A percentile compares a stretch with the other conserved stretches of the same genome.
Conservation (phyloP, 345 rosid species). For the Punica granatum region DNA sequence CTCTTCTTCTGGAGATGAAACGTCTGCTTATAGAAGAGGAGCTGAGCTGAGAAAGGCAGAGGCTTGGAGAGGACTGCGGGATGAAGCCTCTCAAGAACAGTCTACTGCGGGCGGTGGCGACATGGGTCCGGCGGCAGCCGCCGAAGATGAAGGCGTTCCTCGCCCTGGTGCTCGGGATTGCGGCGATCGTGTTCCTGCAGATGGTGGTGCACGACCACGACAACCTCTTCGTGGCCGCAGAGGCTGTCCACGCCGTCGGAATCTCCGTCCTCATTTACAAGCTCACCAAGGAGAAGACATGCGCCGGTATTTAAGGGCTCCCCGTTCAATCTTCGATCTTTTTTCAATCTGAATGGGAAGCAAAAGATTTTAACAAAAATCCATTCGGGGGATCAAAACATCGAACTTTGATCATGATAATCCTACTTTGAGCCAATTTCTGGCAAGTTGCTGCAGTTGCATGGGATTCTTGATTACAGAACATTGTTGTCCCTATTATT, state of each 20-base stretch:
- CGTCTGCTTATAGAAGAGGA: not conserved
- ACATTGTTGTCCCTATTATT: no score
- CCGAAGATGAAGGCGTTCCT: conserved; percentile 72
- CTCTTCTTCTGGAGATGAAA: not conserved
- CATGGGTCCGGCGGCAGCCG: conserved; percentile 91
- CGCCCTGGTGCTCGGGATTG: conserved; percentile 55
- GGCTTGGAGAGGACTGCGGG: not conserved
- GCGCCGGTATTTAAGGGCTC: conserved; percentile 46
- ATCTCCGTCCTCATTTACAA: conserved; percentile 84
- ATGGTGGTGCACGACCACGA: conserved; percentile 84
- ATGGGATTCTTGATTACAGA: no score
- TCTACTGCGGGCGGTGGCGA: conserved; percentile 54
- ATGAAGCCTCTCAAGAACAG: conserved; percentile 22
- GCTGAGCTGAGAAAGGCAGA: not conserved
- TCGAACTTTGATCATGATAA: not conserved
- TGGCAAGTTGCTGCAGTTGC: no score
- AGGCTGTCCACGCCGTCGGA: conserved; percentile 80
- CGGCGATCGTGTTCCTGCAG: conserved; percentile 60
- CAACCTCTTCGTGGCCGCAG: conserved; percentile 84
- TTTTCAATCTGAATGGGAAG: no score
- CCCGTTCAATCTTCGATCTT: not conserved
- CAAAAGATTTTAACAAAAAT: not conserved
- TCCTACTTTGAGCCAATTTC: no score
- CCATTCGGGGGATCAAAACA: no score
- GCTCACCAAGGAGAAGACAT: conserved; percentile 81